Conservation (phyloP, 345 rosid genomes). For the Cardamine occulta region DNA sequence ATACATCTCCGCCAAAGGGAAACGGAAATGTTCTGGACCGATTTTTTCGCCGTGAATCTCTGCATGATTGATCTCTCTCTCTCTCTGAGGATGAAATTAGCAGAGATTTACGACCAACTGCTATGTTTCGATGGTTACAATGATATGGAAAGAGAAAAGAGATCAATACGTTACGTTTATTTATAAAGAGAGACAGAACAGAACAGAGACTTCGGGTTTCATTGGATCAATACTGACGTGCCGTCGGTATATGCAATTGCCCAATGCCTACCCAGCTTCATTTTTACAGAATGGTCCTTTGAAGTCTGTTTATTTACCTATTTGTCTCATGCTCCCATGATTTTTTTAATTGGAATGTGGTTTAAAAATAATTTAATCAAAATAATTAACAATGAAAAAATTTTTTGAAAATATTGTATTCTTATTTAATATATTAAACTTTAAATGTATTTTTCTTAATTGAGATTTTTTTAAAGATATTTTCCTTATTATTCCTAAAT, state of each 20-base stretch:
- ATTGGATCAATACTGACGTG: conserved; percentile 33
- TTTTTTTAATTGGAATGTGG: background rate
- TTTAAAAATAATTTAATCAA: too few species aligned
- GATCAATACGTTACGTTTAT: background rate
- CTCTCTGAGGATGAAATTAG: background rate
- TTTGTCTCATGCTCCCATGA: background rate
- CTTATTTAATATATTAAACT: too few species aligned
- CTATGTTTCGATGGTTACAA: conserved; percentile 29
- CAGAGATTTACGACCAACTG: conserved; percentile 8
- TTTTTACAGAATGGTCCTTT: conserved; percentile 1
- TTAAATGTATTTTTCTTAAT: background rate
- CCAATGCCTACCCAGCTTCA: background rate
- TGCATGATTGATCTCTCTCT: conserved; percentile 43
- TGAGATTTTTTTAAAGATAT: background rate
- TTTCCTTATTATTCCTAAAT: background rate
- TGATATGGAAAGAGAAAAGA: background rate
- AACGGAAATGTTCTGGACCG: conserved; percentile 41
- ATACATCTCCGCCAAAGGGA: conserved; percentile 48
- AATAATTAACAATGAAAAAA: too few species aligned
- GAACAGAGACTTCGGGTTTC: background rate
- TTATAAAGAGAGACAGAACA: conserved; percentile 8
- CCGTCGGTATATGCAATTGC: background rate
- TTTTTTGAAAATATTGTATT: too few species aligned
- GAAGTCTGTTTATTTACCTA: background rate
- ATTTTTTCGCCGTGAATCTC: conserved; percentile 52